Evolutionary conservation across 768 basidiomycete genomes (phyloP).

Genomic region (Roridomyces roridus): DNA sequence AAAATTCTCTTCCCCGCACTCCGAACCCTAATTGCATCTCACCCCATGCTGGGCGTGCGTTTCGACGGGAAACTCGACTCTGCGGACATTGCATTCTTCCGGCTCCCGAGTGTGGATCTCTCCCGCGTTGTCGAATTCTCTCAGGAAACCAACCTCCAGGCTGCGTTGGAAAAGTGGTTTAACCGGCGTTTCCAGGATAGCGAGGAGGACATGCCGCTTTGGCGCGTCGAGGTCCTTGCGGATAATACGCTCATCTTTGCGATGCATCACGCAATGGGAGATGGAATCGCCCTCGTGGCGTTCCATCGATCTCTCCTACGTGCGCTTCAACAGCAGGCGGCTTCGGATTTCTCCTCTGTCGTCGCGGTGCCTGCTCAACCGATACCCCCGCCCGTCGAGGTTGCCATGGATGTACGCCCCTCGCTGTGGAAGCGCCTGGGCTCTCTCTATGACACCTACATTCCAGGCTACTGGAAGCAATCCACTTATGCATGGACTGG

Average conservation of each 20-base stretch:
- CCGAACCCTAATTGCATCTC: constrained; percentile 16
- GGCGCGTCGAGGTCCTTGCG: constrained; percentile 8
- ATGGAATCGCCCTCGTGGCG: not conserved
- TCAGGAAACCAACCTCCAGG: constrained; percentile 27
- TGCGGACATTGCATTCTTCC: constrained; percentile 2
- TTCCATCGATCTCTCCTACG: not conserved
- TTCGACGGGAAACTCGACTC: constrained; percentile 5
- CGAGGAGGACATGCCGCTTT: not conserved
- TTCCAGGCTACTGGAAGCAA: too few species aligned
- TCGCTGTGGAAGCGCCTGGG: not conserved
- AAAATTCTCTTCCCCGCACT: constrained; percentile 28
- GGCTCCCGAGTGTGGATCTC: constrained; percentile 35
- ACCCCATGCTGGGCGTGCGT: constrained; percentile 24
- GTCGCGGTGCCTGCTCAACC: not conserved
- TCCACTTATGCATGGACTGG: not conserved
- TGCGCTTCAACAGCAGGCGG: not conserved
- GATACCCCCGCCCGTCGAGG: not conserved
- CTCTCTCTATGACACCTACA: too few species aligned
- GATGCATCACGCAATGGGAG: constrained; percentile 4
- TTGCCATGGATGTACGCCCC: constrained; percentile 1
- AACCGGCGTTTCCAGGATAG: constrained; percentile 29
- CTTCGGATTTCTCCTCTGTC: not conserved
- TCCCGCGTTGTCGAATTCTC: constrained; percentile 35
- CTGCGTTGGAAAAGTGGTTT: constrained; percentile 33
- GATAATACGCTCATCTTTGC: not conserved